Evolutionary conservation across 208 protist species (phyloP), one percentile per base, ranked within the genome.

Genomic region (Leishmania tarentolae): DNA sequence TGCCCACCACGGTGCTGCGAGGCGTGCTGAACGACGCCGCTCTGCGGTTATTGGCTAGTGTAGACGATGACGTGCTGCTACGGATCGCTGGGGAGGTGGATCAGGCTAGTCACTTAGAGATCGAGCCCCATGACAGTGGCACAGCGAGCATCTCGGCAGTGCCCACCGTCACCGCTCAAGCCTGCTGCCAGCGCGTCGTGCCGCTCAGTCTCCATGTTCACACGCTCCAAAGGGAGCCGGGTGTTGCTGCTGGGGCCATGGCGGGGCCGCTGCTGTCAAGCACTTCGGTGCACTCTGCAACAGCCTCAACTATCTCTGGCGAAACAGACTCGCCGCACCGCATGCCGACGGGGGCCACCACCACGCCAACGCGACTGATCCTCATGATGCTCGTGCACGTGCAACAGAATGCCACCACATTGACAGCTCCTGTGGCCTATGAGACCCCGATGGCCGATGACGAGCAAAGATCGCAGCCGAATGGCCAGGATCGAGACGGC

Each of bases 21-120:
- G 65, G 82, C 37, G 77, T 82, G 44, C 61, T 86, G 78, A 86
- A 86, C 57, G 82, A 86, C 47, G 82, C 82, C 1, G 82, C 82
- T 37, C 66, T 86, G 82, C 82, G 82, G 53, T n/a, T 86, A 63
- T 61, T 86, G 42, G 72, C 73, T 42, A 86, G 82, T 56, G 82
- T 86, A 4, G 82, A 86, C 74, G 46, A 79, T 47, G 63, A 15
- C 13, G 82, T 86, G 40, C 44, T 86, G 78, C 61, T 44, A 28
- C 82, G 74, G 31, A 77, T 86, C 28, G 82, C 78, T 46, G 77
- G 72, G 1, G 82, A 78, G 44, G 59, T 35, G 76, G 61, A 79
- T 21, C 35, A n/a, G 40, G 69, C 46, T 24, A 73, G 42, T 31
- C 24, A 73, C 31, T 40, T 44, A 52, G 69, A 73, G 28, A 13